These are phyloP conservation scores for Euphrasia confusa DNA, from an alignment of 257 asterid species.

Conservation along the genomic window DNA sequence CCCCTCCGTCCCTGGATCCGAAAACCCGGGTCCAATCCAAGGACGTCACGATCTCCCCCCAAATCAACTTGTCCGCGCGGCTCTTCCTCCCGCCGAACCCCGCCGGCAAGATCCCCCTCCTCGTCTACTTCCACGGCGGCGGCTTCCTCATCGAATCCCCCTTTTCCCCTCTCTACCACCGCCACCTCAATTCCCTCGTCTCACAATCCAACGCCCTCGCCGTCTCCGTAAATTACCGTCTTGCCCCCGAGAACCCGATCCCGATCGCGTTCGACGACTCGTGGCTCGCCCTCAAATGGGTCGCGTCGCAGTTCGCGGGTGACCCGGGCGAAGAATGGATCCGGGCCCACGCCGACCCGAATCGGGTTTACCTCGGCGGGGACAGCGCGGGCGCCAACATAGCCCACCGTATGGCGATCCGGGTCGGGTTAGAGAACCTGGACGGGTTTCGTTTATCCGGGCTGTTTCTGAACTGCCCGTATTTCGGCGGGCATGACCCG, in stretches of 20 bases:
- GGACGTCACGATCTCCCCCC: conserved; percentile 31
- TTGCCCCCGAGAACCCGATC: conserved; percentile 45
- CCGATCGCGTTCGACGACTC: conserved; percentile 41
- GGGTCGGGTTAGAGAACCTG: no score
- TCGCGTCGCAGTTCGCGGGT: no score
- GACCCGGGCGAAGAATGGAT: no score
- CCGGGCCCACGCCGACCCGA: no score
- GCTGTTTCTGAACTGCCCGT: no score
- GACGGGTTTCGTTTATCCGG: no score
- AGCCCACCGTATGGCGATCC: no score
- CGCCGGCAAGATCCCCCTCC: conserved; percentile 31
- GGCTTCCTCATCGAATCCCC: conserved; percentile 27
- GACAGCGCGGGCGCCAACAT: no score
- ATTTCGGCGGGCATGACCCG: no score
- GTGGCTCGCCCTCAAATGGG: conserved; percentile 27
- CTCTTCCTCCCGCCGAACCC: conserved; percentile 30
- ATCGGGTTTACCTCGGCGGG: no score
- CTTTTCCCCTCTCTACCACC: conserved; percentile 29
- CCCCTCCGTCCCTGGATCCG: conserved; percentile 34
- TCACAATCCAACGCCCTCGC: conserved; percentile 30
- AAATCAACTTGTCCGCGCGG: conserved; percentile 26
- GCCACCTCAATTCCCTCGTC: conserved; percentile 29
- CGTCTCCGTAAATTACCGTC: conserved; percentile 35
- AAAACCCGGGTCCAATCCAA: conserved; percentile 30
- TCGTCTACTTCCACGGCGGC: conserved; percentile 48